These are phyloP conservation scores for Pittosporum tobira DNA, from an alignment of 129 eudicot species.

Conservation along the genomic window DNA sequence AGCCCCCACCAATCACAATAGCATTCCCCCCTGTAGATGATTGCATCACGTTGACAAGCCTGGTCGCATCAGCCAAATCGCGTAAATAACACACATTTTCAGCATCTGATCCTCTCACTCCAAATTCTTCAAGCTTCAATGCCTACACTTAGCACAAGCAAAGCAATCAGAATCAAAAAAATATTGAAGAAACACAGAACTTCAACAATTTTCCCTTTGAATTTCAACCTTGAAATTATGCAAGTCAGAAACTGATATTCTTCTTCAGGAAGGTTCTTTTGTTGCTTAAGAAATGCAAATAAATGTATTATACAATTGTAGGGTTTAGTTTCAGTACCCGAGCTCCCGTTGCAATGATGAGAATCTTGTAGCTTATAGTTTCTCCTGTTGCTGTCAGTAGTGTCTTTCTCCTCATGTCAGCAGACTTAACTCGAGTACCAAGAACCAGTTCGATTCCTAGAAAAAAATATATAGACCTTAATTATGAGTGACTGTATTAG, in stretches of 20 bases:
- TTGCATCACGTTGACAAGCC: constrained; percentile 66
- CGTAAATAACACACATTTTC: constrained; percentile 88
- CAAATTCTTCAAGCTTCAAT: constrained; percentile 96
- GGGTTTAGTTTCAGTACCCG: constrained; percentile 64
- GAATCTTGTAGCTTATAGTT: constrained; percentile 86
- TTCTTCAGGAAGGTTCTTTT: constrained; percentile 1
- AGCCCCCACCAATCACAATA: constrained; percentile 96
- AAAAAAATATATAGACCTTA: constrained; percentile 4
- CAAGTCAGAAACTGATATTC: neutral
- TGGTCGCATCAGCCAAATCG: constrained; percentile 84
- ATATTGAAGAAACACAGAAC: no score
- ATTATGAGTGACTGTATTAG: neutral
- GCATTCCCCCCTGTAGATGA: constrained; percentile 72
- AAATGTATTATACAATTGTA: neutral
- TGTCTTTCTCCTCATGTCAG: constrained; percentile 86
- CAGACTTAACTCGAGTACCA: constrained; percentile 80
- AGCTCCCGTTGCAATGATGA: constrained; percentile 96
- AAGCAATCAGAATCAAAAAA: constrained; percentile 14
- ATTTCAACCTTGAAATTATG: neutral
- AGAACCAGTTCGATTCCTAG: constrained; percentile 85
- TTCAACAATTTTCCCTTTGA: no score
- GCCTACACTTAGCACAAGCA: constrained; percentile 40
- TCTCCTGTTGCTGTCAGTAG: constrained; percentile 83
- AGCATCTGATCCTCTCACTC: constrained; percentile 84
- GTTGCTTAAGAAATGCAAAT: neutral